phyloP scores from a whole-genome alignment of 2,329 filamentous ascomycete species.

The Knufia petricola region DNA sequence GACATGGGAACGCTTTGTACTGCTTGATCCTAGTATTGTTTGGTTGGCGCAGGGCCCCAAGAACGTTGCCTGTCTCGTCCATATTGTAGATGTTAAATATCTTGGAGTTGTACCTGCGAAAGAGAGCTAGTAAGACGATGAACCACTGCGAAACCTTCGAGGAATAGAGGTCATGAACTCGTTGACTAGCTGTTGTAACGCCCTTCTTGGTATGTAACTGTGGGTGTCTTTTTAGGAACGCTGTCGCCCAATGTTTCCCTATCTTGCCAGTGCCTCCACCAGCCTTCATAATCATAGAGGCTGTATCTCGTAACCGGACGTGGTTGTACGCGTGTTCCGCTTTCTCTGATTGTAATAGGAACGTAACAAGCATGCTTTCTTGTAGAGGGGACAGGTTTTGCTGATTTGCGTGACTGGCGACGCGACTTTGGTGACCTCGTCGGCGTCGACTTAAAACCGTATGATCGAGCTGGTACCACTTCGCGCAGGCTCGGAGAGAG shows the following conservation, averaged over 20 bases:
- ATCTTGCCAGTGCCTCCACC: not conserved
- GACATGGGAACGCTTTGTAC: constrained; percentile 5
- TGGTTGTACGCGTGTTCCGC: constrained; percentile 10
- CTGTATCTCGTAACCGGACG: constrained; percentile 6
- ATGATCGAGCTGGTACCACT: constrained; percentile 3
- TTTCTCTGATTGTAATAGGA: constrained; percentile 10
- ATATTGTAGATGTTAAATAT: constrained; percentile 19
- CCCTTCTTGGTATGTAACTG: constrained; percentile 17
- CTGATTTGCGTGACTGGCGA: constrained; percentile 2
- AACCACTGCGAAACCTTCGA: constrained; percentile 7
- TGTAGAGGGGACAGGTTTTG: constrained; percentile 10
- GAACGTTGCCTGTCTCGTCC: constrained; percentile 14
- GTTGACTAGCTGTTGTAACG: constrained; percentile 15
- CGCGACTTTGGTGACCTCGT: not conserved
- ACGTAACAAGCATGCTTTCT: constrained; percentile 10
- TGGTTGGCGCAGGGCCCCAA: constrained; percentile 12
- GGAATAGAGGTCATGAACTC: constrained; percentile 16
- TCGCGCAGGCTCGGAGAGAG: constrained; percentile 5
- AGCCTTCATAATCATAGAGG: not conserved
- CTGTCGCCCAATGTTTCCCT: constrained; percentile 17
- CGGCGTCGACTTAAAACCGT: constrained; percentile 1
- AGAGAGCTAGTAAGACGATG: not conserved
- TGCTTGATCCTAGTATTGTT: constrained; percentile 7
- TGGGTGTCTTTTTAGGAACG: constrained; percentile 19
- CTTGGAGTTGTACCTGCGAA: constrained; percentile 11